These are phyloP conservation scores for Massariosphaeria phaeospora DNA, from an alignment of 495 filamentous ascomycete genomes.

Conservation along the genomic window DNA sequence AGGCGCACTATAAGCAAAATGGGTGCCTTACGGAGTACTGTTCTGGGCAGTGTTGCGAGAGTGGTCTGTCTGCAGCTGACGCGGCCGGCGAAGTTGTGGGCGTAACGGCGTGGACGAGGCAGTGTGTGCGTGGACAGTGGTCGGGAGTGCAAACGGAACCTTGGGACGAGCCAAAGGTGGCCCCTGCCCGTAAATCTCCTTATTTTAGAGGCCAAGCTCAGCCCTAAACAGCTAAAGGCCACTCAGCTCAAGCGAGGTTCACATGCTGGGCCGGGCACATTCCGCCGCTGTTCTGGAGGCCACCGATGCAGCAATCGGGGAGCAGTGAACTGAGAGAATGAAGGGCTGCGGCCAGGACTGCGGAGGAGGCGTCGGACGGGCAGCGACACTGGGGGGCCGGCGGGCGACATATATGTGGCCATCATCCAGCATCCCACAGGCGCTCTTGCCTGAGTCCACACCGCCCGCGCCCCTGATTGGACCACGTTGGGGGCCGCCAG, in stretches of 20 bases:
- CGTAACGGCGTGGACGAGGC: neutral
- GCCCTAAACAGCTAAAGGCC: neutral
- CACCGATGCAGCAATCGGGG: slow-evolving; percentile 12
- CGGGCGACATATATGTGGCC: neutral
- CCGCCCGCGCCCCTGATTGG: slow-evolving; percentile 22
- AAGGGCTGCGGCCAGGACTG: no score
- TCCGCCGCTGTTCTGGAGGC: slow-evolving; percentile 1
- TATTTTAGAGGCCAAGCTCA: slow-evolving; percentile 7
- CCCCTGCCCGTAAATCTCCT: slow-evolving; percentile 13
- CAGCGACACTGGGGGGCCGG: neutral
- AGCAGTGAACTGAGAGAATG: neutral
- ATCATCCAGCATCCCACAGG: no score
- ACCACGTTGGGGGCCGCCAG: slow-evolving; percentile 20
- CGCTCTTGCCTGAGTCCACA: no score
- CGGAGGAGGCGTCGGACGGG: no score
- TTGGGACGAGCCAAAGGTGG: neutral
- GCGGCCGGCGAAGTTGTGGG: slow-evolving; percentile 5
- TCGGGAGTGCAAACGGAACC: no score
- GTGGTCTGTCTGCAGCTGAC: slow-evolving; percentile 12
- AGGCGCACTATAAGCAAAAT: slow-evolving; percentile 1
- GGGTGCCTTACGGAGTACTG: slow-evolving; percentile 21
- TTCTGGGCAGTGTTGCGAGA: neutral
- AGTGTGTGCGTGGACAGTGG: slow-evolving; percentile 4
- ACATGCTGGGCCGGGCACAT: slow-evolving; percentile 6
- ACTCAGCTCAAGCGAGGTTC: neutral